These are phyloP conservation scores for Trypanosoma mega DNA, from an alignment of 208 protist genomes.

Conservation along the genomic window DNA sequence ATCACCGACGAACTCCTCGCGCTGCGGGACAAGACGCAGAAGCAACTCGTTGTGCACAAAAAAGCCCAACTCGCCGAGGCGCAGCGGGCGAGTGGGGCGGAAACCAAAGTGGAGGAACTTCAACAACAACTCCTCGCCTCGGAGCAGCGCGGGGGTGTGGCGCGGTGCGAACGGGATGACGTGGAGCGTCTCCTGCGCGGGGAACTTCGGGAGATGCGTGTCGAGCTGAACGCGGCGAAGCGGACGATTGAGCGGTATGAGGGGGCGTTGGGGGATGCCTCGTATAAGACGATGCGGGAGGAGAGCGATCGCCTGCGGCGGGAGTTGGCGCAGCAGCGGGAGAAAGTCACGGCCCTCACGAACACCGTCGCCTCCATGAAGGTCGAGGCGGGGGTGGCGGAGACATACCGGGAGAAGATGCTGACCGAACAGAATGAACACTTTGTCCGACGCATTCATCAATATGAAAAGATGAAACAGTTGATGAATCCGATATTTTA, in stretches of 20 bases:
- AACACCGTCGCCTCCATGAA: constrained; percentile 68
- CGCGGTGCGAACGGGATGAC: constrained; percentile 29
- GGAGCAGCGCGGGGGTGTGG: constrained; percentile 22
- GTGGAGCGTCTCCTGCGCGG: constrained; percentile 46
- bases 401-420: constrained; percentile 66
- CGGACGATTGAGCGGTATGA: constrained; percentile 87
- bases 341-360: constrained; percentile 50
- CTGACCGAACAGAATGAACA: constrained; percentile 78
- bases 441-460: constrained; percentile 49
- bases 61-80: constrained; percentile 27
- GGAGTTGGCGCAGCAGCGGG: constrained; percentile 53
- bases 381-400: constrained; percentile 72
- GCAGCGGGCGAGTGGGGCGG: constrained; percentile 51
- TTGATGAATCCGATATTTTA: constrained; percentile 65
- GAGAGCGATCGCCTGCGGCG: constrained; percentile 67
- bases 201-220: constrained; percentile 52
- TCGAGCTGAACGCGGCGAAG: constrained; percentile 72
- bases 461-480: constrained; percentile 52
- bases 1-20: constrained; percentile 45
- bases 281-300: constrained; percentile 72
- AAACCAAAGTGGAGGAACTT: constrained; percentile 46
- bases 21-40: constrained; percentile 31
- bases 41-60: constrained; percentile 32
- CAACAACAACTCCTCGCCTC: constrained; percentile 43
- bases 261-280: constrained; percentile 62